These are phyloP conservation scores for Leptographium procerum DNA, from an alignment of 2,329 filamentous ascomycete genomes.

Conservation along the genomic window DNA sequence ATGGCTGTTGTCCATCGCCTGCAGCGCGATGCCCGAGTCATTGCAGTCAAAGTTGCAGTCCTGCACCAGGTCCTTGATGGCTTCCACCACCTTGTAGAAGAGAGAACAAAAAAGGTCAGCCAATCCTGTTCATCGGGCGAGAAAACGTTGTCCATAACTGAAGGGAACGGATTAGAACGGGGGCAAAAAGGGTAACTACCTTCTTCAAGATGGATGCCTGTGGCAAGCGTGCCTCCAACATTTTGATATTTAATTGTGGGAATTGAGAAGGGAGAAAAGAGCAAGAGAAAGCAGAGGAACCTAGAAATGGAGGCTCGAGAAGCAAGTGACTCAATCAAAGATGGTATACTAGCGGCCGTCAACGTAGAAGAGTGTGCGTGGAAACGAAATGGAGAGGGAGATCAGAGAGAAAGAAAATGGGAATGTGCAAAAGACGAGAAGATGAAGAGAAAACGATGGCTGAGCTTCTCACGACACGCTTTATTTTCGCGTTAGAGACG, in stretches of 20 bases:
- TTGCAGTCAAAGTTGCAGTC: conserved; percentile 99
- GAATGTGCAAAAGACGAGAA: neutral
- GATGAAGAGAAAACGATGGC: neutral
- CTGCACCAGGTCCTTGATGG: conserved; percentile 98
- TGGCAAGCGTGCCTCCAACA: conserved; percentile 97
- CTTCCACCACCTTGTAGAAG: conserved; percentile 75
- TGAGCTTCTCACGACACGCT: conserved; percentile 8
- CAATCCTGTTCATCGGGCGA: neutral
- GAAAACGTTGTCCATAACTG: no score
- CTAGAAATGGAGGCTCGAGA: neutral
- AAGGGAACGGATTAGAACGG: neutral
- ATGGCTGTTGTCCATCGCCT: conserved; percentile 99
- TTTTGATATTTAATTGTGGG: conserved; percentile 26
- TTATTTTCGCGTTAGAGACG: conserved; percentile 12
- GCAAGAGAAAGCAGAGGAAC: neutral
- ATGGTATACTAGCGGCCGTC: neutral
- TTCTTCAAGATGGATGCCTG: conserved; percentile 93
- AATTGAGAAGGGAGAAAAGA: neutral
- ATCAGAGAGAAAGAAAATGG: neutral
- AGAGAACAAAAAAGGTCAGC: no score
- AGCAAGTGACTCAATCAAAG: neutral
- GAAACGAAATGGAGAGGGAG: neutral
- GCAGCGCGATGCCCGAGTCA: conserved; percentile 94
- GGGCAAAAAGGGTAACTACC: conserved; percentile 37
- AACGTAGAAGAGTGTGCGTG: neutral